Evolutionary conservation across 116 monocot genomes (phyloP).

Genomic region (Phalaenopsis hybrid): DNA sequence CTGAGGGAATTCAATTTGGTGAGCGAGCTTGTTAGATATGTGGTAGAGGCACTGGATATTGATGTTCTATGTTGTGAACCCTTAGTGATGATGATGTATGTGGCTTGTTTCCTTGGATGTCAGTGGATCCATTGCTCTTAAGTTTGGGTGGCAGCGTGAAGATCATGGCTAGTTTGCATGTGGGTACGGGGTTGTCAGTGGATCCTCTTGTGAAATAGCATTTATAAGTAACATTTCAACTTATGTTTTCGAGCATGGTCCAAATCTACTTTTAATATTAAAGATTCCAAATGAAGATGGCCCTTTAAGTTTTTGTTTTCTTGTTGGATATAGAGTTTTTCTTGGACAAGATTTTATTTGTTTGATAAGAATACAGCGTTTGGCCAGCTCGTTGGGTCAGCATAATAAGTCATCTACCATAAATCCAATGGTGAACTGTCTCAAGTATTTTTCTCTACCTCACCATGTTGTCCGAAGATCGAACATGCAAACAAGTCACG

Average conservation of each 20-base stretch:
- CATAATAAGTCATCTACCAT: too few species aligned
- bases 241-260: background rate
- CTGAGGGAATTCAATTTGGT: background rate
- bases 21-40: background rate
- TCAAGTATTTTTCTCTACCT: too few species aligned
- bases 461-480: too few species aligned
- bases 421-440: too few species aligned
- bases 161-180: background rate
- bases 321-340: too few species aligned
- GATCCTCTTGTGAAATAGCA: background rate
- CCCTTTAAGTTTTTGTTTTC: too few species aligned
- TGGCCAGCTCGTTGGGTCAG: too few species aligned
- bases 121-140: background rate
- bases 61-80: background rate
- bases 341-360: too few species aligned
- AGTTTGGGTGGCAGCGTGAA: background rate
- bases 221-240: background rate
- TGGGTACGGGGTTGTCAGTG: too few species aligned
- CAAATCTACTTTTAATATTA: background rate
- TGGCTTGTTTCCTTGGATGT: background rate
- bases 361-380: too few species aligned
- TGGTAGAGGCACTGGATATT: background rate
- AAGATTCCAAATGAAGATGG: background rate
- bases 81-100: background rate
- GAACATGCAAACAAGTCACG: too few species aligned